Evolutionary conservation across 116 monocot species (phyloP).

Genomic region (Papilionanthe hybrid): DNA sequence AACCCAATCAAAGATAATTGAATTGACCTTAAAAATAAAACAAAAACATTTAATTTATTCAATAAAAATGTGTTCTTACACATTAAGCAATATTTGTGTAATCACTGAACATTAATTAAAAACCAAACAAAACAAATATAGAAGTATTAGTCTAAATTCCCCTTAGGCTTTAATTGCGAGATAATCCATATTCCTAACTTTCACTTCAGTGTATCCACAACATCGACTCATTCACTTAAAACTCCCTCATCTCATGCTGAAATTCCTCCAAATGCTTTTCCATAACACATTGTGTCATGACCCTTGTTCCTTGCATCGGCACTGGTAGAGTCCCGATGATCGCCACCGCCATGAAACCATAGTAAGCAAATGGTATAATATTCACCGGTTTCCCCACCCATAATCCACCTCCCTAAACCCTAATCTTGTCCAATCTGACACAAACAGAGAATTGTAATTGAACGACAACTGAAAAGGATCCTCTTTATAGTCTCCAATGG

Average conservation of each 20-base stretch:
- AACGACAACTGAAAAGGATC: constrained; percentile 36
- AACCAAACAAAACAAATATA: too few relatives aligned
- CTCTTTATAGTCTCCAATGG: constrained; percentile 20
- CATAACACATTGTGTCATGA: constrained; percentile 50
- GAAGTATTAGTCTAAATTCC: too few relatives aligned
- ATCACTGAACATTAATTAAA: too few relatives aligned
- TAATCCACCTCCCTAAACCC: constrained; percentile 52
- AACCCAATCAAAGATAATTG: too few relatives aligned
- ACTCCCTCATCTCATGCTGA: constrained; percentile 9
- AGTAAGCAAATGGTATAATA: constrained; percentile 34
- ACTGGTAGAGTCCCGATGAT: constrained; percentile 30
- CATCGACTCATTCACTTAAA: neutral
- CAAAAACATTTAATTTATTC: too few relatives aligned
- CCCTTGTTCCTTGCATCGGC: constrained; percentile 15
- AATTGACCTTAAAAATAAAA: too few relatives aligned
- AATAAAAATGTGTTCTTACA: too few relatives aligned
- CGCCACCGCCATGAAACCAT: constrained; percentile 37
- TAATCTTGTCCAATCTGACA: constrained; percentile 46
- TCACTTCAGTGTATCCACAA: too few relatives aligned
- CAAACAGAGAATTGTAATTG: constrained; percentile 28
- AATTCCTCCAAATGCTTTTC: constrained; percentile 30
- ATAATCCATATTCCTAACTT: too few relatives aligned
- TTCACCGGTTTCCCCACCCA: constrained; percentile 36
- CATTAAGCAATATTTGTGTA: too few relatives aligned
- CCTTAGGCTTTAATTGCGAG: too few relatives aligned